Evolutionary conservation across 2,329 filamentous ascomycete species (phyloP).

Genomic region (Phaeoacremonium minimum): DNA sequence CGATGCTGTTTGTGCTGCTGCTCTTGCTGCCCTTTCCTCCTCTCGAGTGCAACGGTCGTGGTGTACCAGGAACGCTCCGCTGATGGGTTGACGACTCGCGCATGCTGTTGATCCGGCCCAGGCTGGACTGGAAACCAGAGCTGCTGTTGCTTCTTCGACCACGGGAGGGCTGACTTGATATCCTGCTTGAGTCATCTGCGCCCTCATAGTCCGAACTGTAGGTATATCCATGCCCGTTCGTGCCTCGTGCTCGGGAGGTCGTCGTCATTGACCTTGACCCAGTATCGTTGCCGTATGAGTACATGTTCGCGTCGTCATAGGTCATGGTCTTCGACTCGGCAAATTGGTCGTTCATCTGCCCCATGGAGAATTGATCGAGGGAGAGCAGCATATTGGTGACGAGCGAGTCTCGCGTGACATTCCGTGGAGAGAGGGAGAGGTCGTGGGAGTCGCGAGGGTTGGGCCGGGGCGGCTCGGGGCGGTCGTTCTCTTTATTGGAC

Average conservation of each 20-base stretch:
- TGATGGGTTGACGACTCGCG: slow-evolving; percentile 38
- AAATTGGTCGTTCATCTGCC: slow-evolving; percentile 30
- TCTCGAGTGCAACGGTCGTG: slow-evolving; percentile 45
- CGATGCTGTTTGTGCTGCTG: slow-evolving; percentile 63
- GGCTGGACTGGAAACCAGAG: slow-evolving; percentile 61
- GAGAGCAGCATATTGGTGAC: slow-evolving; percentile 95
- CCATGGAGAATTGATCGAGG: slow-evolving; percentile 74
- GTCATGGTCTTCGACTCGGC: slow-evolving; percentile 19
- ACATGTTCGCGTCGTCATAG: slow-evolving; percentile 27
- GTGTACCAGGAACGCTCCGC: slow-evolving; percentile 30
- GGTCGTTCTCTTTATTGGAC: slow-evolving; percentile 25
- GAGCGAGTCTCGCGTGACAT: slow-evolving; percentile 82
- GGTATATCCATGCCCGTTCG: slow-evolving; percentile 40
- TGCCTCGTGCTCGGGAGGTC: slow-evolving; percentile 16
- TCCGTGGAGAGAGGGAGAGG: slow-evolving; percentile 71
- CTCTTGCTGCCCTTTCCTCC: slow-evolving; percentile 69
- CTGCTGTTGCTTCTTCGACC: slow-evolving; percentile 76
- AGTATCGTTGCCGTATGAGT: slow-evolving; percentile 20
- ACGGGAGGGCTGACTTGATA: slow-evolving; percentile 48
- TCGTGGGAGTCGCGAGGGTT: slow-evolving; percentile 70
- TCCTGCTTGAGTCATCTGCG: slow-evolving; percentile 48
- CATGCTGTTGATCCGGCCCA: slow-evolving; percentile 61
- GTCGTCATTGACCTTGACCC: slow-evolving; percentile 18
- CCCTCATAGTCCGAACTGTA: slow-evolving; percentile 59
- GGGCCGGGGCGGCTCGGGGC: slow-evolving; percentile 18